These are phyloP conservation scores for Cucurbita argyrosperma DNA, from an alignment of 306 rosid species.

Conservation along the genomic window DNA sequence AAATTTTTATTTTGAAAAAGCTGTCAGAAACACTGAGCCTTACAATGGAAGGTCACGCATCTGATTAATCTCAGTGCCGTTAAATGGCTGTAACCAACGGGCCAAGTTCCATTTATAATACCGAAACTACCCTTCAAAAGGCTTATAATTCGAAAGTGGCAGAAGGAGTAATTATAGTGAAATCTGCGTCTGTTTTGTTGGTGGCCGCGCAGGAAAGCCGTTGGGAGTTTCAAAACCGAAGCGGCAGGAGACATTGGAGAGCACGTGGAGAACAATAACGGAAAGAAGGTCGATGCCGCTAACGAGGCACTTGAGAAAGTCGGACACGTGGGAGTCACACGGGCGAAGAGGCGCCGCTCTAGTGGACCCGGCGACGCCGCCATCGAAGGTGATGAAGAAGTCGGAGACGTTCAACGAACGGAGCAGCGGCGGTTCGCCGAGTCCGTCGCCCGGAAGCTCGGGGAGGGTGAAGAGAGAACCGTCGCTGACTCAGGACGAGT, in stretches of 20 bases:
- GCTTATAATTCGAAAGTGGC: not conserved
- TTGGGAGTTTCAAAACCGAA: slow-evolving; percentile 70
- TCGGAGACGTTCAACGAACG: slow-evolving; percentile 40
- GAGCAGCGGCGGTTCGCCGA: slow-evolving; percentile 18
- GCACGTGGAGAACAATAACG: slow-evolving; percentile 87
- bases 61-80: not conserved
- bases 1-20: not conserved
- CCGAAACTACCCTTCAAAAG: too few relatives aligned
- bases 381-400: slow-evolving; percentile 39
- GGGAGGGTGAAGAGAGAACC: slow-evolving; percentile 51
- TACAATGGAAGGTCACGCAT: not conserved
- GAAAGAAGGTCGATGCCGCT: slow-evolving; percentile 77
- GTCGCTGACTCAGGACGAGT: slow-evolving; percentile 84
- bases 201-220: slow-evolving; percentile 39
- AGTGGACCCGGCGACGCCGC: slow-evolving; percentile 27
- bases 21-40: not conserved
- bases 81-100: not conserved
- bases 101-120: too few relatives aligned
- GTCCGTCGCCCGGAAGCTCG: slow-evolving; percentile 13
- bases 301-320: slow-evolving; percentile 62
- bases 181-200: not conserved
- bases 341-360: slow-evolving; percentile 14
- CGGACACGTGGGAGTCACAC: slow-evolving; percentile 67
- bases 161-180: not conserved
- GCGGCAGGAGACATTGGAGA: slow-evolving; percentile 80